Evolutionary conservation across 345 rosid genomes (phyloP).

Genomic region (Eucalyptus sp.): DNA sequence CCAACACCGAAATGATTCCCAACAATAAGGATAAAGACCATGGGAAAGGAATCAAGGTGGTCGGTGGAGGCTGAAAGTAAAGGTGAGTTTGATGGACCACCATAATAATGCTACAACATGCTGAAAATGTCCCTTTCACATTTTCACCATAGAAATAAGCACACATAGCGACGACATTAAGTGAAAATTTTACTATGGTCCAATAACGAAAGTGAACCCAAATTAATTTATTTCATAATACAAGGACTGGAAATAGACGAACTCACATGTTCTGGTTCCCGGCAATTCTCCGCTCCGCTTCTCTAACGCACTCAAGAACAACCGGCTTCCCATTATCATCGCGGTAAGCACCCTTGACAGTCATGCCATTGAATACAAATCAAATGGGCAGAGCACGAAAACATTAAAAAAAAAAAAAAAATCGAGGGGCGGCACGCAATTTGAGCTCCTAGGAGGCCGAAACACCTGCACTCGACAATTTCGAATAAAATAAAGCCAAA

Average conservation of each 20-base stretch:
- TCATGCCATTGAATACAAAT: not conserved
- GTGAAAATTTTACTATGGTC: not conserved
- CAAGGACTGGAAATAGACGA: not conserved
- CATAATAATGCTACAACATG: not conserved
- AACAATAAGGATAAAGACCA: not conserved
- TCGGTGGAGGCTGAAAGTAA: not conserved
- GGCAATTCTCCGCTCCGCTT: constrained; percentile 79
- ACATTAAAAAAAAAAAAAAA: not conserved
- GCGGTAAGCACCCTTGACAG: constrained; percentile 78
- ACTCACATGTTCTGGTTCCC: constrained; percentile 71
- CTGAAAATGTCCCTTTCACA: not conserved
- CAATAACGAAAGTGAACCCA: not conserved
- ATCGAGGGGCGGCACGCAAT: not conserved
- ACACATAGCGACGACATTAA: not conserved
- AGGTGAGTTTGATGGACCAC: not conserved
- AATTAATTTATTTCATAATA: not conserved
- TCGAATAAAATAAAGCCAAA: not conserved
- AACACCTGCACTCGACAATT: not conserved
- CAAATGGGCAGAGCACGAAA: not conserved
- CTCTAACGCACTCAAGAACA: constrained; percentile 81
- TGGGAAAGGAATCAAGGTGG: not conserved
- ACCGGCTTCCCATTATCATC: constrained; percentile 95
- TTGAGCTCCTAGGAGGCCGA: not conserved
- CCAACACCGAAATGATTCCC: not conserved
- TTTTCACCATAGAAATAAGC: not conserved